Percentiles rank a stretch among this genome's conserved stretches.
These are phyloP conservation scores for Celoporthe dispersa DNA, from an alignment of 2,329 filamentous ascomycete genomes.

Conservation along the genomic window DNA sequence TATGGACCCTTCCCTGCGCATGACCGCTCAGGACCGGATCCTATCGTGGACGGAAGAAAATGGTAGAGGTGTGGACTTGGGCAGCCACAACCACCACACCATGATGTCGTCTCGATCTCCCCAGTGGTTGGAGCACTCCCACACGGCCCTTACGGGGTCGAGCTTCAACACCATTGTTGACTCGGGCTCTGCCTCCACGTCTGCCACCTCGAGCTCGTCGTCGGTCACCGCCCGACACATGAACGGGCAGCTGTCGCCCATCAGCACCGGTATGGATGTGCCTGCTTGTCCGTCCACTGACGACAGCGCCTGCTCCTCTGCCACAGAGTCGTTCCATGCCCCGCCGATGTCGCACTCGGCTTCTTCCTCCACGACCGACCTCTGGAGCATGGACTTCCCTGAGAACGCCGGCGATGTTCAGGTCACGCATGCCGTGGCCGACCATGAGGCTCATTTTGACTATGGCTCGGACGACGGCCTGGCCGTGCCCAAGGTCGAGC, in stretches of 20 bases:
- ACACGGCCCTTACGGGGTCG: slow-evolving; percentile 32
- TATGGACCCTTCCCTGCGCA: slow-evolving; percentile 52
- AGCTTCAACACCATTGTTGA: slow-evolving; percentile 14
- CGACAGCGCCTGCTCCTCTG: slow-evolving; percentile 35
- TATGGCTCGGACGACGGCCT: slow-evolving; percentile 50
- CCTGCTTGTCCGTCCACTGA: slow-evolving; percentile 31
- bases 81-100: slow-evolving; percentile 44
- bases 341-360: slow-evolving; percentile 51
- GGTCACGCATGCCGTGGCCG: slow-evolving; percentile 21
- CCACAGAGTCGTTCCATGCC: slow-evolving; percentile 44
- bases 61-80: slow-evolving; percentile 46
- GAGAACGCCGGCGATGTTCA: slow-evolving; percentile 32
- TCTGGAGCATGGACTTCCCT: slow-evolving; percentile 49
- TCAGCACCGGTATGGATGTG: slow-evolving; percentile 55
- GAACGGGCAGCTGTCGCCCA: slow-evolving; percentile 56
- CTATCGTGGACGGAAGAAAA: slow-evolving; percentile 51
- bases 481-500: slow-evolving; percentile 60
- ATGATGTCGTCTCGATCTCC: slow-evolving; percentile 42
- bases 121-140: slow-evolving; percentile 41
- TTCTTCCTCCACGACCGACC: slow-evolving; percentile 50
- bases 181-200: slow-evolving; percentile 35
- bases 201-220: slow-evolving; percentile 34
- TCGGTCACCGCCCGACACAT: slow-evolving; percentile 38
- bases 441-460: slow-evolving; percentile 52
- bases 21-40: slow-evolving; percentile 47